Conservation (phyloP, 1,284 basidiomycete genomes). For the Singerocomus rubriflavus region DNA sequence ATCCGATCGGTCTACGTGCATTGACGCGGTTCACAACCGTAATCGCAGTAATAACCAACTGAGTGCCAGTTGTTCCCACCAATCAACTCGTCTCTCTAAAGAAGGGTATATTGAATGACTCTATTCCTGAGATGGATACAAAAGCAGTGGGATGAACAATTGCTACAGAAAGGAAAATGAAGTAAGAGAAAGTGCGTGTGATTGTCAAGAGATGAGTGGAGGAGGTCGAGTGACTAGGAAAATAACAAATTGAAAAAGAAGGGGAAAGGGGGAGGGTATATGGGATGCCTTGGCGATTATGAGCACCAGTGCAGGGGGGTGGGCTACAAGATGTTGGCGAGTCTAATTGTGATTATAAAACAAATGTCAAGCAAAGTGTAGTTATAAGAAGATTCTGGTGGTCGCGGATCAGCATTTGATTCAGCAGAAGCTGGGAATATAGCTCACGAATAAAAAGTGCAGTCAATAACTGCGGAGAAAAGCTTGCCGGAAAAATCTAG, state of each 20-base stretch:
- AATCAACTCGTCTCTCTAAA: background rate
- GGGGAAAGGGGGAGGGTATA: background rate
- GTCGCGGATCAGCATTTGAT: background rate
- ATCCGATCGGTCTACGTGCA: background rate
- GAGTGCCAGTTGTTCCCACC: no score
- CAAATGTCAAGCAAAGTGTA: background rate
- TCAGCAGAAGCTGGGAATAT: background rate
- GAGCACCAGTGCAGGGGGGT: background rate
- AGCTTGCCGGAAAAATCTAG: background rate
- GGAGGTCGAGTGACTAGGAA: background rate
- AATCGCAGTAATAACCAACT: background rate
- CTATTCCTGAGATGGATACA: conserved; percentile 9
- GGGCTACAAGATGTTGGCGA: background rate
- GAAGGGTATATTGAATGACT: background rate
- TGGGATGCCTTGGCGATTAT: background rate
- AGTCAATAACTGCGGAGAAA: background rate
- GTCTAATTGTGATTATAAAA: background rate
- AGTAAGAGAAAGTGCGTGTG: conserved; percentile 1
- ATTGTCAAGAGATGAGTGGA: background rate
- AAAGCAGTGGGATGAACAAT: conserved; percentile 11
- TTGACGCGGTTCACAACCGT: background rate
- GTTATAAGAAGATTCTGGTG: conserved; percentile 5
- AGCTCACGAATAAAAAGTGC: conserved; percentile 7
- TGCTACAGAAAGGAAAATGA: conserved; percentile 20
- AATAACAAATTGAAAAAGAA: background rate